Percentiles rank a stretch among this genome's conserved stretches.
phyloP scores from a whole-genome alignment of 73 alveolate genomes.

The Paramecium octaurelia region DNA sequence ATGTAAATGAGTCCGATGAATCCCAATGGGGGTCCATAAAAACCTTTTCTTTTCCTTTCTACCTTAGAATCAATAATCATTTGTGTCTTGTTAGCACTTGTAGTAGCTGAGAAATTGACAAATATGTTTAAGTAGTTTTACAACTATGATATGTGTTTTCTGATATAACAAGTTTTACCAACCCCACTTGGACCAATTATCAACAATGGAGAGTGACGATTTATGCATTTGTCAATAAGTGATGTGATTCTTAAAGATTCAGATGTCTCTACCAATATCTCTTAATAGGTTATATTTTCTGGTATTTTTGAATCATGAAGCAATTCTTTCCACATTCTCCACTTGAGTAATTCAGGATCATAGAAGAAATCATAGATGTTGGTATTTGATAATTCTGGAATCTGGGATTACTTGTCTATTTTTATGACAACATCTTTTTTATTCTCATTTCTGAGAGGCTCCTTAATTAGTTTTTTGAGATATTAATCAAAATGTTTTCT shows the following conservation, averaged over 20 bases:
- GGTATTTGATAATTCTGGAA: conserved; percentile 79
- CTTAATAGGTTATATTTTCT: conserved; percentile 68
- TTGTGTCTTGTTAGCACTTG: conserved; percentile 88
- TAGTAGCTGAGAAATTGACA: conserved; percentile 89
- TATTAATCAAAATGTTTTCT: conserved; percentile 80
- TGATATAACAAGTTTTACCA: conserved; percentile 80
- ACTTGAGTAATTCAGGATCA: conserved; percentile 78
- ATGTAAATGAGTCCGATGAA: conserved; percentile 74
- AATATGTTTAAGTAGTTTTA: conserved; percentile 63
- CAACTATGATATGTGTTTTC: conserved; percentile 70
- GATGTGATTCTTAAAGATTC: conserved; percentile 83
- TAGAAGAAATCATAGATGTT: conserved; percentile 71
- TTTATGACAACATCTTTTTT: conserved; percentile 62
- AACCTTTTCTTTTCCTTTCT: conserved; percentile 89
- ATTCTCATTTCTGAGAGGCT: conserved; percentile 66
- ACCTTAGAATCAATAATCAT: conserved; percentile 85
- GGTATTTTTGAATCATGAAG: conserved; percentile 68
- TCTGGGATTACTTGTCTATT: conserved; percentile 72
- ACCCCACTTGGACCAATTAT: conserved; percentile 92
- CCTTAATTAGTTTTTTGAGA: conserved; percentile 67
- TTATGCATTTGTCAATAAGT: conserved; percentile 72
- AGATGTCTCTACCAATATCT: conserved; percentile 84
- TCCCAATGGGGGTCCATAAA: conserved; percentile 87
- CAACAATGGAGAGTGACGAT: conserved; percentile 72
- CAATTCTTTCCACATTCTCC: conserved; percentile 88